Evolutionary conservation across 345 rosid species (phyloP).

Genomic region (Aquilaria malaccensis): DNA sequence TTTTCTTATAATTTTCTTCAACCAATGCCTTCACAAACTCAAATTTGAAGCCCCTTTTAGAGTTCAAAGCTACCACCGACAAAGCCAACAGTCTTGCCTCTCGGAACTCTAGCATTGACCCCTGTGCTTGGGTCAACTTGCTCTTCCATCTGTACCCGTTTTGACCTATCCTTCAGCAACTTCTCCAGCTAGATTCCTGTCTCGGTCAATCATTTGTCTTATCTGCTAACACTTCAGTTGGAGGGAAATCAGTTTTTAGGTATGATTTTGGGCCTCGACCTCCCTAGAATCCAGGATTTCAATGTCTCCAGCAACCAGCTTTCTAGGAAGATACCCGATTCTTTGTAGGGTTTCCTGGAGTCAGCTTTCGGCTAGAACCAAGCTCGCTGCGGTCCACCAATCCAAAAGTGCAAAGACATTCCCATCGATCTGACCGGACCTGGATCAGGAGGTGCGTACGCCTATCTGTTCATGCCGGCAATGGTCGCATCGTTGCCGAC

Average conservation of each 20-base stretch:
- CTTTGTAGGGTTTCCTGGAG: conserved; percentile 47
- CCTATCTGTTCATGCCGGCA: conserved; percentile 49
- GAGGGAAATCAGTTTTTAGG: conserved; percentile 62
- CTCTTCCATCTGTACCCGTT: conserved; percentile 60
- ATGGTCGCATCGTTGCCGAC: conserved; percentile 62
- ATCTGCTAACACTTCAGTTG: conserved; percentile 69
- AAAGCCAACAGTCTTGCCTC: conserved; percentile 36
- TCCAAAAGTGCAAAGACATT: conserved; percentile 30
- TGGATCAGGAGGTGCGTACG: conserved; percentile 55
- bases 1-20: conserved; percentile 9
- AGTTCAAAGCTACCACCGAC: conserved; percentile 56
- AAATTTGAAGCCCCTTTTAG: conserved; percentile 41
- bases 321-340: conserved; percentile 55
- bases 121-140: conserved; percentile 45
- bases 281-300: conserved; percentile 65
- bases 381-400: conserved; percentile 68
- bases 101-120: conserved; percentile 55
- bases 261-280: conserved; percentile 28
- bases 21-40: conserved; percentile 28
- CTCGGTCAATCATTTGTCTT: conserved; percentile 40
- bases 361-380: conserved; percentile 51
- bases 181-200: conserved; percentile 62
- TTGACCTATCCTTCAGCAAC: conserved; percentile 77
- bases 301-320: conserved; percentile 63
- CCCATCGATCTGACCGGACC: conserved; percentile 46